These are phyloP conservation scores for Rubia balearica DNA, from an alignment of 305 asterid species.

Conservation along the genomic window DNA sequence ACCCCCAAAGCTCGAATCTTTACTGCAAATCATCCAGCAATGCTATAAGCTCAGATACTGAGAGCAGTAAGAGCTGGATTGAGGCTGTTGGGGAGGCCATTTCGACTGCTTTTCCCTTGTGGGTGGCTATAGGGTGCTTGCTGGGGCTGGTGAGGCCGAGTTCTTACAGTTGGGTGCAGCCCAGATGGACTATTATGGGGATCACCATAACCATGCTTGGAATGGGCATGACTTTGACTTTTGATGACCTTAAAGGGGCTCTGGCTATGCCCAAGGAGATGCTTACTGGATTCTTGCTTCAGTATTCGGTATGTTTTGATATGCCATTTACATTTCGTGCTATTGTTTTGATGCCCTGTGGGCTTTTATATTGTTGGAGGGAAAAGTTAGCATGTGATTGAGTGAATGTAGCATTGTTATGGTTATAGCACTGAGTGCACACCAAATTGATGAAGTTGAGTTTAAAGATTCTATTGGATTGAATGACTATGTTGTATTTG, in stretches of 20 bases:
- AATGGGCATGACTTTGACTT: slow-evolving; percentile 92
- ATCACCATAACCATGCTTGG: slow-evolving; percentile 91
- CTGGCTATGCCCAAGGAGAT: slow-evolving; percentile 88
- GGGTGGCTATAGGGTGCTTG: slow-evolving; percentile 94
- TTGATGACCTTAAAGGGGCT: slow-evolving; percentile 81
- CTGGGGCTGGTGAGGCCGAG: slow-evolving; percentile 57
- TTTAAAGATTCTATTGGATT: background rate
- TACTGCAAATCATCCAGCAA: slow-evolving; percentile 51
- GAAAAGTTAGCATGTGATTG: background rate
- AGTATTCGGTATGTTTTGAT: slow-evolving; percentile 46
- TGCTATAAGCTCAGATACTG: slow-evolving; percentile 18
- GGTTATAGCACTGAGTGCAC: background rate
- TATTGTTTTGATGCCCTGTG: background rate
- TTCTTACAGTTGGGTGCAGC: slow-evolving; percentile 77
- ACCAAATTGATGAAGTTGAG: background rate
- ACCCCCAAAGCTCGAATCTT: slow-evolving; percentile 21
- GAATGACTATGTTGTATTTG: background rate
- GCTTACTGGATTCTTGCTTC: slow-evolving; percentile 60
- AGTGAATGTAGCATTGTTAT: background rate
- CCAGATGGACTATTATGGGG: slow-evolving; percentile 79
- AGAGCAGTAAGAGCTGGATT: slow-evolving; percentile 36
- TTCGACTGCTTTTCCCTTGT: slow-evolving; percentile 74
- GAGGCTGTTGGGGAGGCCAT: slow-evolving; percentile 52
- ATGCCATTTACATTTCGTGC: background rate
- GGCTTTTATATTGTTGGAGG: background rate